phyloP scores from a whole-genome alignment of 352 stramenopile species.

The Halophytophthora polymorphica region DNA sequence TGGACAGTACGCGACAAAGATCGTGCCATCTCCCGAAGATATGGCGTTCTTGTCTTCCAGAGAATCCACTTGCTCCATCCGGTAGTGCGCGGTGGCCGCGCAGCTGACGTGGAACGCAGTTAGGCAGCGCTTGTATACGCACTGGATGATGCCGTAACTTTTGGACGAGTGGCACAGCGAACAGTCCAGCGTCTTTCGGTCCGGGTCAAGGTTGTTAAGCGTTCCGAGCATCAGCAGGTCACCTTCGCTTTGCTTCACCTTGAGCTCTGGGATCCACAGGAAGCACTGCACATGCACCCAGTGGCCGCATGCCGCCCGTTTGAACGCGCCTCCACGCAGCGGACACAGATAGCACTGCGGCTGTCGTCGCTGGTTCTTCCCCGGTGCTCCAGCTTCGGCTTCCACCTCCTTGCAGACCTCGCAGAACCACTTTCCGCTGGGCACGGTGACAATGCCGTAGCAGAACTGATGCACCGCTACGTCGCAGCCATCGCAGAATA shows the following conservation, averaged over 20 bases:
- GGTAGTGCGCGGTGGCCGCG: constrained; percentile 53
- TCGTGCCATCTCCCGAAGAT: constrained; percentile 23
- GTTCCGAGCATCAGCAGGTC: constrained; percentile 42
- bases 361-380: background rate
- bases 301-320: constrained; percentile 52
- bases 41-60: constrained; percentile 27
- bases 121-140: constrained; percentile 67
- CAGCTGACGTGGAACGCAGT: constrained; percentile 82
- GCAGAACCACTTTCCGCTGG: constrained; percentile 84
- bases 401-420: constrained; percentile 38
- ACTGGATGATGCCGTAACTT: constrained; percentile 71
- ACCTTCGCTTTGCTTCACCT: constrained; percentile 32
- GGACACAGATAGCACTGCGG: constrained; percentile 62
- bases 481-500: constrained; percentile 90
- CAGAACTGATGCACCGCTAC: constrained; percentile 88
- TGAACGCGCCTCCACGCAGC: constrained; percentile 56
- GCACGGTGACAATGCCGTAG: constrained; percentile 73
- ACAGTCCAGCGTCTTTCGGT: constrained; percentile 63
- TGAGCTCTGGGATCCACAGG: constrained; percentile 81
- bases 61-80: constrained; percentile 50
- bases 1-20: constrained; percentile 72
- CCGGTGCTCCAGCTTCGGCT: background rate
- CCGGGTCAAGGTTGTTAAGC: constrained; percentile 47
- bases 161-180: constrained; percentile 65
- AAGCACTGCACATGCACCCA: constrained; percentile 88